Evolutionary conservation across 257 asterid genomes (phyloP).

Genomic region (Ajuga chamaepitys): DNA sequence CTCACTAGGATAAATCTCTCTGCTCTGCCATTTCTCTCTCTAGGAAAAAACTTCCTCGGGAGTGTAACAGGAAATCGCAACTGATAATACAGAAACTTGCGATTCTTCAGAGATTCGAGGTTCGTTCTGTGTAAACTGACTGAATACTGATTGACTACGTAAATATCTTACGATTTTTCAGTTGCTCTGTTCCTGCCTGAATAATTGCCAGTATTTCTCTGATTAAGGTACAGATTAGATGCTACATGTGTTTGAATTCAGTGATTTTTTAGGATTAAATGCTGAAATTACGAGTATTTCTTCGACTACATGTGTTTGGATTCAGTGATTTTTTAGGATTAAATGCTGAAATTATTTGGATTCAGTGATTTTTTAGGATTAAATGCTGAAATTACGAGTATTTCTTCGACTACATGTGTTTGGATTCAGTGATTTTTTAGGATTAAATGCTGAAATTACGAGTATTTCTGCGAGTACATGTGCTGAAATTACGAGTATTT

Average conservation of each 20-base stretch:
- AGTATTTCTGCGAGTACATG: neutral
- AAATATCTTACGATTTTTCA: neutral
- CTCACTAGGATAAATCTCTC: neutral
- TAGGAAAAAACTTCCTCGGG: constrained; percentile 6
- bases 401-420: no score
- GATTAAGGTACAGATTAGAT: neutral
- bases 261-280: neutral
- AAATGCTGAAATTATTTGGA: no score
- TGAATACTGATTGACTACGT: neutral
- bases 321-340: no score
- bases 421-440: no score
- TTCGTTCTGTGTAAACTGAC: constrained; percentile 11
- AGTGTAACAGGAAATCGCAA: constrained; percentile 3
- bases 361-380: neutral
- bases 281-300: no score
- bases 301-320: no score
- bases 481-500: no score
- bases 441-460: neutral
- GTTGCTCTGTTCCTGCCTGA: constrained; percentile 14
- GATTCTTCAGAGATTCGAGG: constrained; percentile 28
- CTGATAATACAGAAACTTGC: constrained; percentile 5
- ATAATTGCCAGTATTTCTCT: neutral
- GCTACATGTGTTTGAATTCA: neutral
- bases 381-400: no score
- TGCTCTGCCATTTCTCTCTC: constrained; percentile 18